Percentiles rank a stretch among this genome's conserved stretches.
phyloP scores from a whole-genome alignment of 176 grass and related monocot genomes.

The Bromus sterilis region DNA sequence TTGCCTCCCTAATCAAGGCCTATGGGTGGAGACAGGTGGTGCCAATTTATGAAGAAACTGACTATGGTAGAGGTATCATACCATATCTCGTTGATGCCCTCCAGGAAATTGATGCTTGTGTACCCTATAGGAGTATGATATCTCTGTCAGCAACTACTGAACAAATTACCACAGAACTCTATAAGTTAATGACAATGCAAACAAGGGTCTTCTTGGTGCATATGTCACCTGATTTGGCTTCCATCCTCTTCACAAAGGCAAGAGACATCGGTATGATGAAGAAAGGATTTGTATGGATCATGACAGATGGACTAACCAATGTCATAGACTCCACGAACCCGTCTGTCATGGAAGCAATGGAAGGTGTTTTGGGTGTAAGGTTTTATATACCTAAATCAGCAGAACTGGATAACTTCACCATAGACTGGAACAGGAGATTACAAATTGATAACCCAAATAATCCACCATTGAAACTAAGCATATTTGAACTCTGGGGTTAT shows the following conservation, averaged over 20 bases:
- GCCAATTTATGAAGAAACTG: conserved; percentile 39
- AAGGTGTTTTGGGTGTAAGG: conserved; percentile 40
- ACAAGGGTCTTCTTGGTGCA: conserved; percentile 52
- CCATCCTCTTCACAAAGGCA: conserved; percentile 29
- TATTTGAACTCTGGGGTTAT: conserved; percentile 39
- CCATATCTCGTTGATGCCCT: conserved; percentile 37
- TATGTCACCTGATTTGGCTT: conserved; percentile 25
- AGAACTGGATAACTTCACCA: conserved; percentile 28
- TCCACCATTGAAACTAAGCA: conserved; percentile 16
- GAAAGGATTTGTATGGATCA: conserved; percentile 49
- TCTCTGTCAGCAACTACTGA: conserved; percentile 14
- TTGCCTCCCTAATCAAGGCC: conserved; percentile 28
- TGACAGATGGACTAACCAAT: conserved; percentile 37
- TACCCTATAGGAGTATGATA: conserved; percentile 33
- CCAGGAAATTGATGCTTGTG: background rate
- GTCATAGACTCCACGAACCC: conserved; percentile 23
- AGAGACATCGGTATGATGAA: conserved; percentile 54
- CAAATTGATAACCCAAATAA: conserved; percentile 31
- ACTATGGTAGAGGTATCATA: conserved; percentile 44
- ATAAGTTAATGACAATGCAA: conserved; percentile 58
- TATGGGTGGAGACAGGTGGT: conserved; percentile 54
- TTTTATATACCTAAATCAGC: conserved; percentile 28
- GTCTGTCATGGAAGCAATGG: conserved; percentile 23
- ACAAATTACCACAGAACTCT: conserved; percentile 32
- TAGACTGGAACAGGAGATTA: conserved; percentile 43